These are phyloP conservation scores for Fusarium zealandicum DNA, from an alignment of 2,329 filamentous ascomycete species.

Conservation along the genomic window DNA sequence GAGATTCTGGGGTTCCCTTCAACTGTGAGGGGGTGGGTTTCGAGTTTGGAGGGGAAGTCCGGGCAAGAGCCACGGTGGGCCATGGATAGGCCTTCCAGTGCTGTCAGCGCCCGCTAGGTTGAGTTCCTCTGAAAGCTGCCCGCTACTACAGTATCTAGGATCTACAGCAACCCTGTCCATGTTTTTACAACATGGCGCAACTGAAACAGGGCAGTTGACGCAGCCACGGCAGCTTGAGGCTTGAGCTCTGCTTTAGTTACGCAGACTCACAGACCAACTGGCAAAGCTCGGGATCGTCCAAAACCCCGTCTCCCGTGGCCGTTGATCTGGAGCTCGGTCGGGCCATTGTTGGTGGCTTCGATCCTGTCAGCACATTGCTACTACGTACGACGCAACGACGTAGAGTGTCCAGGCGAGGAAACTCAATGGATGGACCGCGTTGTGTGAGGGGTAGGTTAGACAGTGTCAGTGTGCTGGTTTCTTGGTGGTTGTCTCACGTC, in stretches of 20 bases:
- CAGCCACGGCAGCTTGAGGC: no score
- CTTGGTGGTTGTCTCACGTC: slow-evolving; percentile 10
- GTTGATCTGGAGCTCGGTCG: slow-evolving; percentile 5
- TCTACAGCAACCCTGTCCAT: slow-evolving; percentile 5
- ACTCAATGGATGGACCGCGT: no score
- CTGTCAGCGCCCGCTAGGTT: neutral
- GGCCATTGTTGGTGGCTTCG: slow-evolving; percentile 14
- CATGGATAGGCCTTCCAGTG: slow-evolving; percentile 18
- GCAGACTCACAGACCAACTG: slow-evolving; percentile 1
- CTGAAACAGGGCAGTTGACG: slow-evolving; percentile 7
- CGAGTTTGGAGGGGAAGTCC: no score
- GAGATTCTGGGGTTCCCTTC: slow-evolving; percentile 18
- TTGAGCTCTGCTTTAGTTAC: slow-evolving; percentile 2
- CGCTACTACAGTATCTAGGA: no score
- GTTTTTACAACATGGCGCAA: neutral
- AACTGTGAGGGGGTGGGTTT: slow-evolving; percentile 20
- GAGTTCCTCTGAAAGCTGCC: no score
- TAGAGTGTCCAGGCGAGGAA: no score
- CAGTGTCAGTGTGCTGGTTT: slow-evolving; percentile 6
- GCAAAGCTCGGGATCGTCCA: neutral
- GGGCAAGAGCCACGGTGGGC: slow-evolving; percentile 10
- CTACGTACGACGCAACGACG: slow-evolving; percentile 10
- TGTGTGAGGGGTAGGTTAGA: neutral
- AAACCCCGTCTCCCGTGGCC: slow-evolving; percentile 4
- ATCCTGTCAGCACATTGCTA: slow-evolving; percentile 5